Evolutionary conservation across 2,329 filamentous ascomycete species (phyloP).

Genomic region (Penicillium sp.): DNA sequence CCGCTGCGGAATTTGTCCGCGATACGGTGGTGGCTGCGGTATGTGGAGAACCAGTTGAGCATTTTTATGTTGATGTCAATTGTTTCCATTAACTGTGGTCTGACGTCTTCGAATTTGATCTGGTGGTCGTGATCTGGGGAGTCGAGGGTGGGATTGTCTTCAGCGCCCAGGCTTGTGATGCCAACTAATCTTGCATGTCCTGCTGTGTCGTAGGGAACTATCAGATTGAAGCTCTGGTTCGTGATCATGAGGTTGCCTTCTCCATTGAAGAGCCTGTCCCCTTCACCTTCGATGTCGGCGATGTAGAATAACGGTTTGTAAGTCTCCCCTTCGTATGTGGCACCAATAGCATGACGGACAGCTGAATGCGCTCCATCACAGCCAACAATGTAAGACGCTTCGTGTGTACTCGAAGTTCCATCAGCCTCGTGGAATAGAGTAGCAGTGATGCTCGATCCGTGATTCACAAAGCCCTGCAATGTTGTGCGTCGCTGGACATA

Average conservation of each 20-base stretch:
- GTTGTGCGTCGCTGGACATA: conserved; percentile 30
- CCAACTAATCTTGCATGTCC: conserved; percentile 29
- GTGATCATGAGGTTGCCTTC: conserved; percentile 38
- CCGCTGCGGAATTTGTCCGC: conserved; percentile 47
- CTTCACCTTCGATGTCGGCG: conserved; percentile 42
- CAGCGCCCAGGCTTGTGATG: conserved; percentile 13
- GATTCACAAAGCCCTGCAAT: conserved; percentile 27
- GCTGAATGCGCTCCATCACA: conserved; percentile 56
- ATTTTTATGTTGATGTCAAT: conserved; percentile 29
- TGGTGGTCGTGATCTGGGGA: conserved; percentile 19
- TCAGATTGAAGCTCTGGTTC: conserved; percentile 37
- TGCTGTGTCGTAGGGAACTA: conserved; percentile 31
- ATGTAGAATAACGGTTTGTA: conserved; percentile 51
- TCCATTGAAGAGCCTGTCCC: conserved; percentile 25
- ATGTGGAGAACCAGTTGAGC: conserved; percentile 46
- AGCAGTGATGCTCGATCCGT: conserved; percentile 24
- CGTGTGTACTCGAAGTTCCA: conserved; percentile 29
- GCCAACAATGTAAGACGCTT: conserved; percentile 49
- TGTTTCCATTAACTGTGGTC: conserved; percentile 21
- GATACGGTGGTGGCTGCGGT: conserved; percentile 49
- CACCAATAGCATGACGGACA: conserved; percentile 44
- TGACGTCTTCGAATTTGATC: conserved; percentile 34
- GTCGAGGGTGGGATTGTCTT: conserved; percentile 8
- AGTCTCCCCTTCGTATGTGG: conserved; percentile 45
- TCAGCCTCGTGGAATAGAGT: conserved; percentile 17